Evolutionary conservation across 2,329 filamentous ascomycete genomes (phyloP).

Genomic region (Aspergillus aculeatus): DNA sequence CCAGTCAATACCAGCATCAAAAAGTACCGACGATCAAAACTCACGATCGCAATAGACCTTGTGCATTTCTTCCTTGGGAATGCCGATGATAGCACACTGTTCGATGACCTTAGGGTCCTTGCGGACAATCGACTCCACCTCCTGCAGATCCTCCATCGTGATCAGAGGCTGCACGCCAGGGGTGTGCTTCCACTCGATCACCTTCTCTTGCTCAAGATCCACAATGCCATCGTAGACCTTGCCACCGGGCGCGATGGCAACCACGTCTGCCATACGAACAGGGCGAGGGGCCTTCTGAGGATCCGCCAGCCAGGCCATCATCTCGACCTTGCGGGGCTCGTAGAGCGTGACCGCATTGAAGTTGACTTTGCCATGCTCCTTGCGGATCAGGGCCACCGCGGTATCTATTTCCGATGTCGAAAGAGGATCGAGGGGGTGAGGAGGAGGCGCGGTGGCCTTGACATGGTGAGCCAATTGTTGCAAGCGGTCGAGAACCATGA

Average conservation of each 20-base stretch:
- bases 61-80: constrained; percentile 80
- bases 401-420: constrained; percentile 69
- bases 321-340: constrained; percentile 81
- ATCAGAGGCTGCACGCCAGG: constrained; percentile 83
- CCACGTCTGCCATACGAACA: constrained; percentile 73
- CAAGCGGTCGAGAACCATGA: constrained; percentile 63
- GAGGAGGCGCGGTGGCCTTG: constrained; percentile 53
- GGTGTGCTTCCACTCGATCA: constrained; percentile 72
- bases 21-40: constrained; percentile 27
- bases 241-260: constrained; percentile 75
- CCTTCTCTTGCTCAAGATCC: constrained; percentile 64
- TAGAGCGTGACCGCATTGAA: constrained; percentile 85
- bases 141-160: constrained; percentile 84
- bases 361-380: constrained; percentile 67
- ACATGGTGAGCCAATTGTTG: constrained; percentile 64
- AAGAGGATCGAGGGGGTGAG: constrained; percentile 78
- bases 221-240: constrained; percentile 82
- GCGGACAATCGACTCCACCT: constrained; percentile 73
- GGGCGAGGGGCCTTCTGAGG: constrained; percentile 63
- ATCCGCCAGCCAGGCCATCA: constrained; percentile 74
- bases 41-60: constrained; percentile 90
- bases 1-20: constrained; percentile 8
- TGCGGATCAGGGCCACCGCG: constrained; percentile 66
- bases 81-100: constrained; percentile 80
- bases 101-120: constrained; percentile 85